phyloP scores from a whole-genome alignment of 441 rosid genomes.

The Pelargonium australe region DNA sequence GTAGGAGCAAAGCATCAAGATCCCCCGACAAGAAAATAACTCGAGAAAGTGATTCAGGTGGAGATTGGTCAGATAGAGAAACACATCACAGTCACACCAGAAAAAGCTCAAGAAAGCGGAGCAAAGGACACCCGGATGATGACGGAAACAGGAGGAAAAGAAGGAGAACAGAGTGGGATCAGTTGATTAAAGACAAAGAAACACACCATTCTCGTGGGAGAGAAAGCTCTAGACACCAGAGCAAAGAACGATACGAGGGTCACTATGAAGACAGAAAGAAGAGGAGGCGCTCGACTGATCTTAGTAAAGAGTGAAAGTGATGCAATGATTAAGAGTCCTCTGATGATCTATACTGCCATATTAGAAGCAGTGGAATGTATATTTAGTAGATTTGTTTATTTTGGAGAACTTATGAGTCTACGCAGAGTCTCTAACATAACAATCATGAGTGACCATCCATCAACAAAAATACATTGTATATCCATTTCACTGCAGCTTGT shows the following conservation, averaged over 20 bases:
- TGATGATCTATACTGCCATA: too few relatives aligned
- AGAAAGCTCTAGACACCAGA: constrained; percentile 19
- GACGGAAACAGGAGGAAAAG: not conserved
- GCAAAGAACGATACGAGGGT: not conserved
- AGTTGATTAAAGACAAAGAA: constrained; percentile 15
- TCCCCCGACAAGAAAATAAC: constrained; percentile 18
- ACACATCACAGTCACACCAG: not conserved
- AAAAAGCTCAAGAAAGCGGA: not conserved
- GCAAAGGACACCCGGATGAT: not conserved
- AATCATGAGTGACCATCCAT: too few relatives aligned
- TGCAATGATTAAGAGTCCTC: not conserved
- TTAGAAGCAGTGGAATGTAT: too few relatives aligned
- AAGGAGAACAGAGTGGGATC: constrained; percentile 8
- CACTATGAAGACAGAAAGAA: not conserved
- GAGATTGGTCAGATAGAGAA: constrained; percentile 15
- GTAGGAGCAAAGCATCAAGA: constrained; percentile 13
- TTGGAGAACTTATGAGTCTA: too few relatives aligned
- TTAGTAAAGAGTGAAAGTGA: too few relatives aligned
- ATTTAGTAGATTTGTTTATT: too few relatives aligned
- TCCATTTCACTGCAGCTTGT: too few relatives aligned
- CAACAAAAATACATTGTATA: too few relatives aligned
- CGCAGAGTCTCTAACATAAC: too few relatives aligned
- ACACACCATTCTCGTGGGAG: constrained; percentile 15
- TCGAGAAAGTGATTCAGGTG: constrained; percentile 3
- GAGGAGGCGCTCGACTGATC: not conserved